Conservation (phyloP, 352 stramenopile genomes). For the Phytopythium sindhum region DNA sequence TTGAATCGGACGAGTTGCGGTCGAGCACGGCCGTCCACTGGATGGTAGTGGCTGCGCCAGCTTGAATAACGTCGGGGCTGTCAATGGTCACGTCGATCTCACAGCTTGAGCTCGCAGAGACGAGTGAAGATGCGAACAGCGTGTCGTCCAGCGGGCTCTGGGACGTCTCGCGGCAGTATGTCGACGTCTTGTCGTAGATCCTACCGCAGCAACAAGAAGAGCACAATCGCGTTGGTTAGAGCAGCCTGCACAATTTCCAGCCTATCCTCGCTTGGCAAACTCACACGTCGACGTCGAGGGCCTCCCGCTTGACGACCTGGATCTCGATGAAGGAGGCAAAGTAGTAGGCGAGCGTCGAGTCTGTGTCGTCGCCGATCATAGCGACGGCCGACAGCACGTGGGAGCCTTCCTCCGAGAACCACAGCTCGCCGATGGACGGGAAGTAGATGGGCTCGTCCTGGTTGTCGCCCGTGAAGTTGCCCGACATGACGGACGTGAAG, state of each 20-base stretch:
- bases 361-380: conserved; percentile 29
- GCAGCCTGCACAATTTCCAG: background rate
- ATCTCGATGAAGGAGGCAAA: conserved; percentile 47
- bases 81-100: conserved; percentile 37
- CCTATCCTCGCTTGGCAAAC: conserved; percentile 5
- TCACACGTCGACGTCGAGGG: conserved; percentile 16
- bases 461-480: conserved; percentile 39
- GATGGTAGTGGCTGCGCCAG: conserved; percentile 17
- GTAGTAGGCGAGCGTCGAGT: conserved; percentile 40
- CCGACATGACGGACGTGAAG: conserved; percentile 24
- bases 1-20: conserved; percentile 25
- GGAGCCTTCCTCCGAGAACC: conserved; percentile 28
- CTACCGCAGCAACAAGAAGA: conserved; percentile 9
- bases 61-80: conserved; percentile 25
- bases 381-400: conserved; percentile 48
- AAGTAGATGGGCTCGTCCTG: conserved; percentile 29
- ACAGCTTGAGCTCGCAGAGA: conserved; percentile 37
- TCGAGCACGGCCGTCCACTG: conserved; percentile 36
- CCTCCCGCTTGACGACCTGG: conserved; percentile 19
- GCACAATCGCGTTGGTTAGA: background rate
- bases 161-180: conserved; percentile 43
- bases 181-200: conserved; percentile 28
- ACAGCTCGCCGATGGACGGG: conserved; percentile 28
- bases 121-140: conserved; percentile 19
- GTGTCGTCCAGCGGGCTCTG: conserved; percentile 30